These are phyloP conservation scores for Primulina tabacum DNA, from an alignment of 257 asterid genomes.

Conservation along the genomic window DNA sequence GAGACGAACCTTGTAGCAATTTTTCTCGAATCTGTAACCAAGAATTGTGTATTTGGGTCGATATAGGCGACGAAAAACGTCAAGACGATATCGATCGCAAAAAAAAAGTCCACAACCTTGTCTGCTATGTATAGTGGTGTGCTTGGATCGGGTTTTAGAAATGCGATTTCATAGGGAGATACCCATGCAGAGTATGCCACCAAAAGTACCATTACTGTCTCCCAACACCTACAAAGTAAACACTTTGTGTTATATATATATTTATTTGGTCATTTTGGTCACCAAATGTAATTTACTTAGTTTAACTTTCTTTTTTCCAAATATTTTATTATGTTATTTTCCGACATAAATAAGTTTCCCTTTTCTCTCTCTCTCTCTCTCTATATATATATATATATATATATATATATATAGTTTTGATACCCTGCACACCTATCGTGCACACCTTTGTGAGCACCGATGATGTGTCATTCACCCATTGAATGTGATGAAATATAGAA, in stretches of 20 bases:
- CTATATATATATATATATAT: too few relatives aligned
- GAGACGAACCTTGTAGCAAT: conserved; percentile 61
- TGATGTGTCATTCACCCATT: too few relatives aligned
- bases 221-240: conserved; percentile 72
- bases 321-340: conserved; percentile 4
- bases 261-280: not conserved
- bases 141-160: conserved; percentile 38
- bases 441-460: too few relatives aligned
- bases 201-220: conserved; percentile 65
- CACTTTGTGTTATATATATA: not conserved
- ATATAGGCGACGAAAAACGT: conserved; percentile 85
- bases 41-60: conserved; percentile 66
- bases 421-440: too few relatives aligned
- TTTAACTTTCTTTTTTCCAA: not conserved
- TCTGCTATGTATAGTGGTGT: conserved; percentile 47
- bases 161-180: conserved; percentile 77
- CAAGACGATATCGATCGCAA: conserved; percentile 59
- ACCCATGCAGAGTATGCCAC: conserved; percentile 86
- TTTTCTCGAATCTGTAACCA: conserved; percentile 45
- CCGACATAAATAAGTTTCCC: not conserved
- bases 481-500: too few relatives aligned
- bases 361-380: too few relatives aligned
- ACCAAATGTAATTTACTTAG: not conserved
- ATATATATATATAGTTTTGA: too few relatives aligned
- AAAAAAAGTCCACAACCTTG: conserved; percentile 60